Base-by-base conservation (phyloP, 306 rosid species). In the peach (Prunus persica) region DNA sequence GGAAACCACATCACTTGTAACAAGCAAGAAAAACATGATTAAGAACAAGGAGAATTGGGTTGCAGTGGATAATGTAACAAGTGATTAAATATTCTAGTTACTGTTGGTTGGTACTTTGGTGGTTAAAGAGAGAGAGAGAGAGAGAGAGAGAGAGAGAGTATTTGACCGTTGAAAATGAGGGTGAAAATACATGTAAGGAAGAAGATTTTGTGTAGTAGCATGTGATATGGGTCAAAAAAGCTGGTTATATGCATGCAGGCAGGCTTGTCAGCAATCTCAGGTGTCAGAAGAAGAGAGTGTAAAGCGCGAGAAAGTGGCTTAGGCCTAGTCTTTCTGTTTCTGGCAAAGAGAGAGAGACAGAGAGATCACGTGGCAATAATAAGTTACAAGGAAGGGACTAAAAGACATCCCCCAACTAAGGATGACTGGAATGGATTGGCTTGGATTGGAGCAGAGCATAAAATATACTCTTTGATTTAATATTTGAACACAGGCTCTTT, bases 151-250 rank as follows among this genome's bases (percentile, higher is more conserved):
- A 34, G 41, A 34, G 41, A 34, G 8, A 43, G 65, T 2, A 54
- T 16, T 46, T 67, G 58, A 74, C 75, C 76, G 38, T 58, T 63
- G 57, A 57, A 62, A 64, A 50, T 43, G 57, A 58, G 24, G 11
- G 81, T 20, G 20, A 20, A 5, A 5, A 16, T 18, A 38, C 16
- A 16, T 60, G n/a, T 16, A 27, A 60, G 34, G 68, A 45, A 19
- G 46, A 65, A 61, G 62, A 65, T 6, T 47, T n/a, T 8, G 50
- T 49, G 66, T 57, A 20, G 68, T 34, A 27, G 71, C 81, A 76
- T 81, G 84, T 65, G 79, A 67, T 20, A 8, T 46, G 62, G 84
- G 84, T 81, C 82, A 83, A 83, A 65, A 83, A 81, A 72, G 85
- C 68, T 79, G 83, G 13, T 8, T 50, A 4, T 15, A 15, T 62